Base-by-base conservation (phyloP, 768 basidiomycete genomes). In the Mycena rosella region DNA sequence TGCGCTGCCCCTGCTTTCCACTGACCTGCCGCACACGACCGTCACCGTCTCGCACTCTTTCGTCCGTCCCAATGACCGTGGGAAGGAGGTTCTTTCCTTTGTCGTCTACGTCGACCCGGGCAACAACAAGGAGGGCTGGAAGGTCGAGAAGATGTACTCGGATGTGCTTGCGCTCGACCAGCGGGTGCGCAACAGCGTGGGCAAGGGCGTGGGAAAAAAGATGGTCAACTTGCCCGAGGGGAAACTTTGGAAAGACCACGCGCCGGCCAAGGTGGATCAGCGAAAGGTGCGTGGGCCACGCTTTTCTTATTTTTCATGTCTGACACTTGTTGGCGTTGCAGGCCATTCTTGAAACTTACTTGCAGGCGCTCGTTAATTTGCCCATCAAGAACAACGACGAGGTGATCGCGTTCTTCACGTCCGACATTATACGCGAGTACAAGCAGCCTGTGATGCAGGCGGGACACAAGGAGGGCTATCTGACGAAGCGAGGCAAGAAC, bases 401-500 rank as follows among this genome's bases (percentile, higher is more conserved):
- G 75, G 84, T 98, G 36, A 93, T 96, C 74, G 89, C 91, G 2
- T 99, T 99, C 82, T 88, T 99, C 72, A 96, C 92, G 30, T 93
- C 94, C 8, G 96, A 97, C 75, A 86, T 97, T 60, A 87, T 96
- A 38, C 89, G 89, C 36, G 90, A 91, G 69, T 83, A 90, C 49
- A 88, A 88, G 76, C 89, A 90, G 68, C 91, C 93, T 2, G 93
- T 93, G 22, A 88, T 88, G 82, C 91, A 93, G 75, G 85, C 85
- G 2, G 93, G 93, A 29, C 90, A 96, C 81, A 98, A 97, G 79
- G 95, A 97, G 78, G 97, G 96, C 18, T 97, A 97, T 77, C 82
- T 98, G 38, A 98, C 97, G 22, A 98, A 98, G 81, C 87, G 96
- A 64, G 96, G 96, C 24, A 96, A 98, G 83, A 98, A 95, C 75